Conservation (phyloP, 192 early-diverging fungal species). For the Backusella circina region DNA sequence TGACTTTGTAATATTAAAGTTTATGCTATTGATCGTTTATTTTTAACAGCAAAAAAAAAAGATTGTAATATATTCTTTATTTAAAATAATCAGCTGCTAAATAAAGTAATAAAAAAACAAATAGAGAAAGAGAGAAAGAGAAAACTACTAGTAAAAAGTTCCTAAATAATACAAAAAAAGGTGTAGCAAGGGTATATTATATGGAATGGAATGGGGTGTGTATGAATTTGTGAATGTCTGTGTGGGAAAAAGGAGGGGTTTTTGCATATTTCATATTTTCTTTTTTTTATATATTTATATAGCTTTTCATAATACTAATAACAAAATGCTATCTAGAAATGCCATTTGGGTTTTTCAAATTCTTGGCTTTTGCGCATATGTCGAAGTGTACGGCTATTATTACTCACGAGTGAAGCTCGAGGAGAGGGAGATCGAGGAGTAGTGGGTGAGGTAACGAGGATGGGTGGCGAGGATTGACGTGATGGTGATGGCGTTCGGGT, state of each 20-base stretch:
- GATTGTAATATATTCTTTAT: not conserved
- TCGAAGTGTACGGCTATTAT: not conserved
- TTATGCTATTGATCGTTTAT: no score
- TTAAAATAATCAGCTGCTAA: not conserved
- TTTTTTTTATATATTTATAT: not conserved
- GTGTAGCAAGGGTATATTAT: not conserved
- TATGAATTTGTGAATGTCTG: not conserved
- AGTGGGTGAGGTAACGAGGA: not conserved
- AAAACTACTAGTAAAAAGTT: not conserved
- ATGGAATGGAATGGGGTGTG: not conserved
- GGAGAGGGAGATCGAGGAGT: not conserved
- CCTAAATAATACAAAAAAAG: not conserved
- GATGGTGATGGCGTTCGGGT: not conserved
- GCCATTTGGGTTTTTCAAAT: slow-evolving; percentile 8
- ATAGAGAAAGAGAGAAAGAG: not conserved
- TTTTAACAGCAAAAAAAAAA: not conserved
- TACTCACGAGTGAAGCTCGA: not conserved
- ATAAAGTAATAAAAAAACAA: not conserved
- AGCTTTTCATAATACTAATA: not conserved
- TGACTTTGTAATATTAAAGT: not conserved
- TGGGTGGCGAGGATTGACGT: not conserved
- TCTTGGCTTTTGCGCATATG: not conserved
- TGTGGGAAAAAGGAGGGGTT: not conserved
- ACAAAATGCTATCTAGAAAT: slow-evolving; percentile 4
- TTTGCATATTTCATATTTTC: slow-evolving; percentile 3